phyloP scores from a whole-genome alignment of 495 filamentous ascomycete species.

The Oidiodendron maius region DNA sequence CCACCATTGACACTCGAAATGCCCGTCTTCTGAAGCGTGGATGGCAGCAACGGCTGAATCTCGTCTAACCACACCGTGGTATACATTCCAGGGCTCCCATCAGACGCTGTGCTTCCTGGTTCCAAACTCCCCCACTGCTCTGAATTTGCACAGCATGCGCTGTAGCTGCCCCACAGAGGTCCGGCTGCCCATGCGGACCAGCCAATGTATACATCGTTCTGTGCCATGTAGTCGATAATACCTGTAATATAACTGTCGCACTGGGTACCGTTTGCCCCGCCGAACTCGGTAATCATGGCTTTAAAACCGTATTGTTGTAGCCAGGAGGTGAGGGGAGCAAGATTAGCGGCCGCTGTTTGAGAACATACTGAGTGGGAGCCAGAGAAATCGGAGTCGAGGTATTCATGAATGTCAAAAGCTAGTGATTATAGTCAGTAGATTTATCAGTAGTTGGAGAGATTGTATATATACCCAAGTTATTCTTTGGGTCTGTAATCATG shows the following conservation, averaged over 20 bases:
- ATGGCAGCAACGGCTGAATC: constrained; percentile 37
- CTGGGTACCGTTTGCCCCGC: constrained; percentile 39
- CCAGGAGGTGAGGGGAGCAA: constrained; percentile 40
- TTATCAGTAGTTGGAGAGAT: not conserved
- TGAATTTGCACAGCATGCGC: constrained; percentile 42
- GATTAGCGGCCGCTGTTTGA: constrained; percentile 30
- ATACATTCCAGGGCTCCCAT: constrained; percentile 38
- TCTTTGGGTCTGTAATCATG: constrained; percentile 37
- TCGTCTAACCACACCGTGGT: constrained; percentile 37
- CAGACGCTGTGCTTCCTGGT: constrained; percentile 36
- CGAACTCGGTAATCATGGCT: constrained; percentile 49
- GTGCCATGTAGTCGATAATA: constrained; percentile 41
- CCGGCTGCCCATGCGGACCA: constrained; percentile 50
- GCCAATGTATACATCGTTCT: constrained; percentile 45
- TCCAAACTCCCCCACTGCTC: constrained; percentile 38
- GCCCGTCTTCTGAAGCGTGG: constrained; percentile 26
- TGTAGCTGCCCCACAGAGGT: constrained; percentile 40
- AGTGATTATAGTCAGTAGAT: no score
- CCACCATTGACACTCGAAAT: constrained; percentile 11
- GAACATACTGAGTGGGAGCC: constrained; percentile 35
- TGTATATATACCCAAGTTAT: constrained; percentile 32
- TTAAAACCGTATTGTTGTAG: constrained; percentile 41
- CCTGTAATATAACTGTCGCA: constrained; percentile 37
- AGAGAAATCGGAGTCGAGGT: constrained; percentile 44
- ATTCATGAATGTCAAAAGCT: constrained; percentile 45